Base-by-base conservation (phyloP, 2,329 filamentous ascomycete species). In the Aspergillus jensenii region DNA sequence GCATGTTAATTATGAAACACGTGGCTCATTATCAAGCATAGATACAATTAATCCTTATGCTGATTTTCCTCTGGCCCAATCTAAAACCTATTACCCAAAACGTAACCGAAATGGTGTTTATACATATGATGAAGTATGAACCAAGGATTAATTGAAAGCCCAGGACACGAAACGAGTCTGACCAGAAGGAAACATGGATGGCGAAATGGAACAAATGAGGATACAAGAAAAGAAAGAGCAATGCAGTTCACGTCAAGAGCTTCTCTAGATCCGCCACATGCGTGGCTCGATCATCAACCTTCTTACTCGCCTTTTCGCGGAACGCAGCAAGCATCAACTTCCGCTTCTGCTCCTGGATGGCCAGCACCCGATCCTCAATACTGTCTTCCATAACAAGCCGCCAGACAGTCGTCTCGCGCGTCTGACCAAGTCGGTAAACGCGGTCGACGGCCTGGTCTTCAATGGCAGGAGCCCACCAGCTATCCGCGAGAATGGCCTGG, bases 401-500 rank as follows among this genome's bases (percentile, higher is more conserved):
- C 81, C 91, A 95, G 1, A 96, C 87, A 1, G 86, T 92, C 0
- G 89, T 92, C 60, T 87, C 83, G 39, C 89, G 84, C 62, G 83
- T 93, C 76, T 96, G 93, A 0, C 92, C 92, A 0, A 96, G 81
- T 0, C 92, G 84, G 70, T 96, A 90, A 6, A 96, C 91, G 4
- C 92, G 88, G 70, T 96, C 92, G 3, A 96, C 83, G 3, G 93
- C 93, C 71, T 96, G 92, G 65, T 96, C 91, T 73, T 96, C 92
- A 55, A 96, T 95, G 1, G 91, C 91, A 0, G 92, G 92, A 1
- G 92, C 91, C 90, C 92, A 96, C 92, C 91, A 96, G 59, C 85
- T 90, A 72, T 96, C 92, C 0, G 86, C 85, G 19, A 96, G 80
- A 46, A 96, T 86, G 58, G 96, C 90, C 6, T 92, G 92, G 66